Percentiles rank a stretch among this genome's conserved stretches.
Conservation (phyloP, 2,329 filamentous ascomycete genomes). For the Nectriaceae sp. region DNA sequence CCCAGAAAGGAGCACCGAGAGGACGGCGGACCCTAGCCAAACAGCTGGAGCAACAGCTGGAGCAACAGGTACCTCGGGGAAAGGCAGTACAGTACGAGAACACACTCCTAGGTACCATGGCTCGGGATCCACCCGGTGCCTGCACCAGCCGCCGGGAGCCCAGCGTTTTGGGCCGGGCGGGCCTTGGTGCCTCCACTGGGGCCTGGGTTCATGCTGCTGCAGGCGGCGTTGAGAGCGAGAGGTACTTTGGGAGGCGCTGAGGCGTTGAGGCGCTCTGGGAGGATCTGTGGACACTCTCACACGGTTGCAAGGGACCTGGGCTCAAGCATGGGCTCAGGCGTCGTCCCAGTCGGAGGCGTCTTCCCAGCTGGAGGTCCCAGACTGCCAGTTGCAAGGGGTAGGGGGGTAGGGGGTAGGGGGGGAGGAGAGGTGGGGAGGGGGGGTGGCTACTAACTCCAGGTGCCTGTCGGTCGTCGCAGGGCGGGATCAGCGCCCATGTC, state of each 20-base stretch:
- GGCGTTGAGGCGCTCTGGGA: neutral
- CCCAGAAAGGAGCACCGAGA: conserved; percentile 23
- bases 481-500: neutral
- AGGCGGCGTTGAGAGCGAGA: too few species aligned
- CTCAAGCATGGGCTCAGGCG: conserved; percentile 7
- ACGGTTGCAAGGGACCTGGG: neutral
- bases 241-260: too few species aligned
- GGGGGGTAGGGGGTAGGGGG: neutral
- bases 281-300: neutral
- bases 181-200: neutral
- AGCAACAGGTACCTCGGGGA: conserved; percentile 17
- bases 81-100: conserved; percentile 18
- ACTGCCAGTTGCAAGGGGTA: neutral
- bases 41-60: neutral
- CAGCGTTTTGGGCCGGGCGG: conserved; percentile 16
- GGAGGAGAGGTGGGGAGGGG: neutral
- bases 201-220: neutral
- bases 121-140: conserved; percentile 13
- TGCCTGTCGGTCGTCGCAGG: neutral
- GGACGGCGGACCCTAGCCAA: conserved; percentile 18
- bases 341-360: too few species aligned
- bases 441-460: neutral
- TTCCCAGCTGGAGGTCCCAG: too few species aligned
- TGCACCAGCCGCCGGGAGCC: conserved; percentile 7
- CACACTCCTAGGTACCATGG: conserved; percentile 23